phyloP scores from a whole-genome alignment of 768 basidiomycete genomes.

The Xerocomellus chrysenteron region DNA sequence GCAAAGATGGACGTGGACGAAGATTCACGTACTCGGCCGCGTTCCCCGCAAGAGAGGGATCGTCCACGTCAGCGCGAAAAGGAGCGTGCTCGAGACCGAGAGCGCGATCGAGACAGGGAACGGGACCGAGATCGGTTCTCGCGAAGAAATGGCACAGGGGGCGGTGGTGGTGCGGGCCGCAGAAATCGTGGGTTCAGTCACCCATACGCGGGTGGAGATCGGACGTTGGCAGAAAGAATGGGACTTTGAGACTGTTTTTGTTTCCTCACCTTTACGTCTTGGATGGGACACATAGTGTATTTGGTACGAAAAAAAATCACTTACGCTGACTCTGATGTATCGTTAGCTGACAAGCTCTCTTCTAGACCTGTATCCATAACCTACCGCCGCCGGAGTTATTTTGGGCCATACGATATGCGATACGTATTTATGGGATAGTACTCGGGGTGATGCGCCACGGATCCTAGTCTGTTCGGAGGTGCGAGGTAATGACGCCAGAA shows the following conservation, averaged over 20 bases:
- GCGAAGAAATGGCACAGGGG: constrained; percentile 44
- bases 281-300: constrained; percentile 36
- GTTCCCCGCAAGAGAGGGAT: constrained; percentile 43
- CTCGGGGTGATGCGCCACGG: constrained; percentile 5
- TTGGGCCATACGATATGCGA: constrained; percentile 21
- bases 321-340: constrained; percentile 21
- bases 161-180: constrained; percentile 38
- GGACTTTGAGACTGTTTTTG: constrained; percentile 51
- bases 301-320: constrained; percentile 31
- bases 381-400: constrained; percentile 19
- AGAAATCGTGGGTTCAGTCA: constrained; percentile 39
- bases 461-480: not conserved
- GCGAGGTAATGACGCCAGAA: not conserved
- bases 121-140: constrained; percentile 40
- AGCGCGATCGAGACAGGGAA: constrained; percentile 36
- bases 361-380: constrained; percentile 37
- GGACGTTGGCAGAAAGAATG: constrained; percentile 85
- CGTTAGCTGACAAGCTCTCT: constrained; percentile 29
- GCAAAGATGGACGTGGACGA: constrained; percentile 60
- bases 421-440: constrained; percentile 28
- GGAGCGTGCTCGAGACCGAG: constrained; percentile 37
- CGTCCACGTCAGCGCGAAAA: constrained; percentile 39
- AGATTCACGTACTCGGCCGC: constrained; percentile 43
- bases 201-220: constrained; percentile 47
- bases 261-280: constrained; percentile 18